Base-by-base conservation (phyloP, 352 stramenopile species). In the Phytophthora pinifolia region DNA sequence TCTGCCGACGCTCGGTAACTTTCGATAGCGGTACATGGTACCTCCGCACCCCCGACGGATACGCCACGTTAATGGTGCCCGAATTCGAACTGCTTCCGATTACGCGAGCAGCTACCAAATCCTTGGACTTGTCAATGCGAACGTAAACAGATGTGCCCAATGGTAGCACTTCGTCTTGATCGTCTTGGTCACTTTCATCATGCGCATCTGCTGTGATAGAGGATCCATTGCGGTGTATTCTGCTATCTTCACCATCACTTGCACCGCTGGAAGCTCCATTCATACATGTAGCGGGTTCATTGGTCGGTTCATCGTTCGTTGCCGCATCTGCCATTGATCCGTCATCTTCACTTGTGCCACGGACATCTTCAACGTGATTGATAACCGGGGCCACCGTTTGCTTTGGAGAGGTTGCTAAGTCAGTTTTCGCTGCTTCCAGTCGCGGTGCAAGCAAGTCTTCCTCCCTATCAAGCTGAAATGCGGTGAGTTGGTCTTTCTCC, bases 401-500 rank as follows among this genome's bases (percentile, higher is more conserved):
- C 18, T 52, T 33, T 25, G 5, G 3, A 52, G 35, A 8, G 22
- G 22, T 27, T 27, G 22, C 22, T 4, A 27, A 27, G 22, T 27
- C 22, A 6, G 6, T 27, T 27, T 27, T 27, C 22, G 22, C 22
- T 39, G 27, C 9, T 49, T 36, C 17, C 3, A 47, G 10, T 34
- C 10, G 34, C 18, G 62, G 56, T 45, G 61, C 46, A 34, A 70
- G 17, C 15, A 70, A 60, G 10, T 74, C 64, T 20, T 64, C 44
- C 1, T 66, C 36, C 0, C 27, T 53, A 60, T 92, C 81, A 14
- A 92, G 58, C 37, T 92, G 62, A 49, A 89, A 95, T 2, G 76
- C 81, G 4, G 74, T 79, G 8, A 95, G 46, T 20, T 89, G 78
- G 31, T 93, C 81, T 9, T 79, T 82, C 32, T 95, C 85, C 44